Evolutionary conservation across 495 filamentous ascomycete genomes (phyloP).

Genomic region (Aspergillus hancockii): DNA sequence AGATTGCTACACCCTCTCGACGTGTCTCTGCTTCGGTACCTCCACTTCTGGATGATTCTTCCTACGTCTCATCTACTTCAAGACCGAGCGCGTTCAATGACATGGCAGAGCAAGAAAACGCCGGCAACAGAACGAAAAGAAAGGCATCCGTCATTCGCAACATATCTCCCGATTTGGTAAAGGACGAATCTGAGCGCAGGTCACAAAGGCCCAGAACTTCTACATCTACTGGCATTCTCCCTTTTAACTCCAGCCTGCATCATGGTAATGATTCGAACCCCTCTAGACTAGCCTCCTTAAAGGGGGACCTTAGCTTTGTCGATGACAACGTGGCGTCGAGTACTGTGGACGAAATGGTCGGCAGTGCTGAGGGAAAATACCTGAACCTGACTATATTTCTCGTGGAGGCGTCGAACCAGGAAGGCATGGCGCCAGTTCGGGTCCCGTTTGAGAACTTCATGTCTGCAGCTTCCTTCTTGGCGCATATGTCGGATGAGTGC

Average conservation of each 20-base stretch:
- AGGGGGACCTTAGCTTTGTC: neutral
- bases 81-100: neutral
- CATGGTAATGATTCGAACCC: neutral
- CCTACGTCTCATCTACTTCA: neutral
- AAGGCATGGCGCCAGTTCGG: constrained; percentile 16
- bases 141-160: neutral
- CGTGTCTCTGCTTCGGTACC: neutral
- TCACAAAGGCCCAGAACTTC: neutral
- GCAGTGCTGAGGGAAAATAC: neutral
- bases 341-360: neutral
- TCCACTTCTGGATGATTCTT: neutral
- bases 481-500: constrained; percentile 13
- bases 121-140: neutral
- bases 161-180: neutral
- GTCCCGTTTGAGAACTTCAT: constrained; percentile 19
- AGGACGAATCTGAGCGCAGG: neutral
- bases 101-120: neutral
- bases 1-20: neutral
- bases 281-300: neutral
- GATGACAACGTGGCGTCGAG: neutral
- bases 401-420: constrained; percentile 14
- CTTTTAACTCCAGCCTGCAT: neutral
- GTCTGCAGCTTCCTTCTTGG: constrained; percentile 15
- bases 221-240: neutral
- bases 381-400: constrained; percentile 17